Base-by-base conservation (phyloP, 176 grass and related monocot species). In the Oropetium thomaeum region DNA sequence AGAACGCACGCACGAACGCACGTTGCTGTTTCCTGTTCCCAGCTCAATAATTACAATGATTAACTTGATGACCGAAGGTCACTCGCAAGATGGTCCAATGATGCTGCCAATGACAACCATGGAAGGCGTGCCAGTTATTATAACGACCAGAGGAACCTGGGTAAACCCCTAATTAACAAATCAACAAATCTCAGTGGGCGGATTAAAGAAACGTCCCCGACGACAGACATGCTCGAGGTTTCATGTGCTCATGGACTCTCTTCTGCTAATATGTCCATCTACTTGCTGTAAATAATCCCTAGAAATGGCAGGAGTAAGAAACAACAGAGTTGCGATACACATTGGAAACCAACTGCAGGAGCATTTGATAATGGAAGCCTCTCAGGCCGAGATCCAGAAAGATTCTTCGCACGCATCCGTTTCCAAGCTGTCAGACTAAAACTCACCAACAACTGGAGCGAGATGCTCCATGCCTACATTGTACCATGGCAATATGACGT, bases 211-310 rank as follows among this genome's bases (percentile, higher is more conserved):
- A 58, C 35, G 22, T 63, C 53, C 53, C 68, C 23, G 13, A 61
- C 52, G 84, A 84, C 84, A 90, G 76, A 90, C 84, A 90, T 90
- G 88, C 88, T 80, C 58, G 70, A 72, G 80, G 88, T 61, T 67
- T 80, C 80, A 87, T 81, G 80, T 87, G 88, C 76, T 62, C 27
- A 32, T 72, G 67, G 66, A 81, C 70, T 47, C 80, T 74, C 34
- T 19, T 22, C 37, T 49, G n/a, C n/a, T 53, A 29, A 35, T 30
- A 13, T 29, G 63, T 61, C 43, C 71, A 45, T 62, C 43, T 44
- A 67, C 40, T 43, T 31, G 53, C 64, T n/a, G 51, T 59, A 79
- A 87, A 84, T 3, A 57, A 79, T 62, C 54, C 14, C 48, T 27
- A 62, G 78, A 79, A 78, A 40, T 6, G 33, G 43, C 20, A 19